Percentiles rank a stretch among this genome's conserved stretches.
phyloP scores from a whole-genome alignment of 148 eudicot species.

The Rhododendron ferrugineum region DNA sequence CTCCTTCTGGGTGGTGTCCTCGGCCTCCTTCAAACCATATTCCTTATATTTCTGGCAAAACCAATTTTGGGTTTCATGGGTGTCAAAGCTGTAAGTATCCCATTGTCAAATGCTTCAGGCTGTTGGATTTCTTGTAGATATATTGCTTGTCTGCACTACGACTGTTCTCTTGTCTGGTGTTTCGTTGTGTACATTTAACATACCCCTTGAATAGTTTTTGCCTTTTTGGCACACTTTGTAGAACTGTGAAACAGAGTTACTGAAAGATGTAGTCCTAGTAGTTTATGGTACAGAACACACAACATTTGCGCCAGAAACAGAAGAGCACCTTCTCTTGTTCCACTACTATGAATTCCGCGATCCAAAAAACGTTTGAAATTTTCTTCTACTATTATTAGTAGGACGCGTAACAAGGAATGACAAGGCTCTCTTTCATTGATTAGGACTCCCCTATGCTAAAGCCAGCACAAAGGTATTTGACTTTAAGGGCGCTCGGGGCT shows the following conservation, averaged over 20 bases:
- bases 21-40: slow-evolving; percentile 66
- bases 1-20: slow-evolving; percentile 60
- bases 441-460: slow-evolving; percentile 83
- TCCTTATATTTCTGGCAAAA: slow-evolving; percentile 57
- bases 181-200: not conserved
- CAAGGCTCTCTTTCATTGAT: not conserved
- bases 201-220: not conserved
- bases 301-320: not conserved
- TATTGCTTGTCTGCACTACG: not conserved
- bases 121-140: not conserved
- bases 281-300: not conserved
- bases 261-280: too few species aligned
- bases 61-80: slow-evolving; percentile 77
- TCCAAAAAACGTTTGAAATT: not conserved
- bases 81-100: slow-evolving; percentile 54
- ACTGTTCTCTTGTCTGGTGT: not conserved
- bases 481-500: slow-evolving; percentile 76
- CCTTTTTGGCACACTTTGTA: not conserved
- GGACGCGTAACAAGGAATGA: not conserved
- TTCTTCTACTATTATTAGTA: too few species aligned
- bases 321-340: not conserved
- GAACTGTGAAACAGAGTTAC: not conserved
- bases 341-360: not conserved
- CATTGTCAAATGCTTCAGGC: not conserved
- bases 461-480: slow-evolving; percentile 70